Base-by-base conservation (phyloP, 345 rosid species). In the Lumnitzera littorea region DNA sequence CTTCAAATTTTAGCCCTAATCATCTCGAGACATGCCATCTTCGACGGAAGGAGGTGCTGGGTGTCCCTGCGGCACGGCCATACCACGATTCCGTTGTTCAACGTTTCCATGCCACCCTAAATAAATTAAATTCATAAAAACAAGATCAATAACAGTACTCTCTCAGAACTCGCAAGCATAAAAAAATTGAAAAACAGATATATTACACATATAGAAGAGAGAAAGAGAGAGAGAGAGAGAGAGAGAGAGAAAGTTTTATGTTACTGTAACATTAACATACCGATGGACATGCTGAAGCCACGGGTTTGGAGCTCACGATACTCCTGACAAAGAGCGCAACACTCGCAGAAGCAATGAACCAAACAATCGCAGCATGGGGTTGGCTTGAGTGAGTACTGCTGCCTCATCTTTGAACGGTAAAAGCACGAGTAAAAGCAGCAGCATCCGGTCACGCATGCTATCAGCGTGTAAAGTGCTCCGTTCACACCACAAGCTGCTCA, bases 361-460 rank as follows among this genome's bases (percentile, higher is more conserved):
- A 48, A 46, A 31, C 62, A 59, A 48, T 59, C 62, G 31, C 24
- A 0, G 62, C 50, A 23, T 16, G 51, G 31, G 46, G 36, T 48
- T 36, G 46, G 15, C 62, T 59, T 48, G 51, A 59, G 51, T 12
- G 62, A 48, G 63, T 66, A 70, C 5, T 71, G 80, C 60, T 67
- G 65, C 73, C 83, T 75, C 75, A 78, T 69, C 64, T 75, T 70
- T 16, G 75, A 46, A 15, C 80, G 68, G 51, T 70, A 70, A 62
- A 78, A 75, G 68, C 83, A 75, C 2, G 82, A 66, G 61, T 59
- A 78, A 64, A 65, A 75, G 43, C 77, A 64, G 0, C 79, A 52
- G 48, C 63, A 72, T 0, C 72, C 54, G 0, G 64, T 67, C 56
- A 72, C 69, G 17, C 69, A 75, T 1, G 66, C 29, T 2, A 75